Conservation (phyloP, 2,329 filamentous ascomycete genomes). For the Ophiostoma sp. region DNA sequence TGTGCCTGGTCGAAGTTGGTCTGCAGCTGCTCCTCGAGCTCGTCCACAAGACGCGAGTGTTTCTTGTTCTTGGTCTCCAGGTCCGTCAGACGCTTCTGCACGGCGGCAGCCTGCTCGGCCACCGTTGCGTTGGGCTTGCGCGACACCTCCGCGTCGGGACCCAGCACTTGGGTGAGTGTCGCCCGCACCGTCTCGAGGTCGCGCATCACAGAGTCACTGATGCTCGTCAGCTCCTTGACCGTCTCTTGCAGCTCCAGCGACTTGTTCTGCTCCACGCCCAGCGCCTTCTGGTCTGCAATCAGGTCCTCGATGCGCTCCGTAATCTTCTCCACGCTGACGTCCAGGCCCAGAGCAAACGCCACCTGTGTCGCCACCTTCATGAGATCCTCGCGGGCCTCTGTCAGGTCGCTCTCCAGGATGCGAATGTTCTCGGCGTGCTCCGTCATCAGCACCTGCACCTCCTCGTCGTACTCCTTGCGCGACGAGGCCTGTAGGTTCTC, state of each 20-base stretch:
- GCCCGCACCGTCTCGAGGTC: conserved; percentile 63
- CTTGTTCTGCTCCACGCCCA: conserved; percentile 60
- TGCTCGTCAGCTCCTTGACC: conserved; percentile 56
- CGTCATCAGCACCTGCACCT: conserved; percentile 58
- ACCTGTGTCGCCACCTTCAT: conserved; percentile 65
- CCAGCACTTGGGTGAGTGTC: conserved; percentile 54
- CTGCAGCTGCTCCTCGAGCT: conserved; percentile 94
- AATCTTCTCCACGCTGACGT: conserved; percentile 68
- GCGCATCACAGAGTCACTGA: conserved; percentile 60
- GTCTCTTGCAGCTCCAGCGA: conserved; percentile 56
- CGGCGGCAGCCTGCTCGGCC: conserved; percentile 56
- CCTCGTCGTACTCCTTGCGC: conserved; percentile 57
- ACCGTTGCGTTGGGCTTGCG: conserved; percentile 50
- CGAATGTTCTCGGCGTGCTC: conserved; percentile 60
- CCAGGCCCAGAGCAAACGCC: conserved; percentile 58
- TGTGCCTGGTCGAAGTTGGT: conserved; percentile 94
- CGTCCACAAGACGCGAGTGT: conserved; percentile 87
- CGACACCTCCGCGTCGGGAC: conserved; percentile 48
- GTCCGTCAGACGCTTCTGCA: conserved; percentile 66
- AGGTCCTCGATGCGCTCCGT: conserved; percentile 61
- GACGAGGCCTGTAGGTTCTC: conserved; percentile 50
- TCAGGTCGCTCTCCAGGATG: conserved; percentile 61
- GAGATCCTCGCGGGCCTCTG: conserved; percentile 65
- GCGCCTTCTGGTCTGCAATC: conserved; percentile 58
- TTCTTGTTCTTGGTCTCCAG: conserved; percentile 76